Percentiles rank a stretch among this genome's conserved stretches.
Conservation (phyloP, 352 stramenopile genomes). For the Peronospora farinosa region DNA sequence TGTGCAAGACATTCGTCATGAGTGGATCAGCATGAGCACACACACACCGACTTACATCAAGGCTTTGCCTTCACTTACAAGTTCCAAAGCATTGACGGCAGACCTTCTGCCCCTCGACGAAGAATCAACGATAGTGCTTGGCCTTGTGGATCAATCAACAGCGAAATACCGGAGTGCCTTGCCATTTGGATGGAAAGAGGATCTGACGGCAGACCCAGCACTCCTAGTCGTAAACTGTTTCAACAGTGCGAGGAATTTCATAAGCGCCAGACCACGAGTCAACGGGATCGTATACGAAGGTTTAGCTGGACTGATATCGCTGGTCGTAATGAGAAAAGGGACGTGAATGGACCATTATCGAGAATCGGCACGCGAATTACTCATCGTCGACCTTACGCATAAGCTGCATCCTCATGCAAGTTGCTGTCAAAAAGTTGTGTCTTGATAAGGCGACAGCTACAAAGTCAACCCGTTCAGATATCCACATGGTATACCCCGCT, state of each 20-base stretch:
- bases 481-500: too few relatives aligned
- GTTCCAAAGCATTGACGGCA: constrained; percentile 52
- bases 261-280: constrained; percentile 52
- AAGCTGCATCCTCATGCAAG: too few relatives aligned
- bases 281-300: constrained; percentile 46
- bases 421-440: too few relatives aligned
- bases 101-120: constrained; percentile 48
- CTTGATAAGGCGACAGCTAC: too few relatives aligned
- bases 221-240: constrained; percentile 84
- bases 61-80: constrained; percentile 83
- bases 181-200: constrained; percentile 87
- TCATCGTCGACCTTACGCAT: too few relatives aligned
- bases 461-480: too few relatives aligned
- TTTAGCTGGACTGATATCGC: constrained; percentile 7
- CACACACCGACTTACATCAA: constrained; percentile 81
- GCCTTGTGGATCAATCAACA: constrained; percentile 88
- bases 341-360: too few relatives aligned
- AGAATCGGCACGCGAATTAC: too few relatives aligned
- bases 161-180: constrained; percentile 58
- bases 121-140: constrained; percentile 86
- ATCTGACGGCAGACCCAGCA: constrained; percentile 84
- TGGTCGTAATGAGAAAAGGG: background rate
- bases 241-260: constrained; percentile 65
- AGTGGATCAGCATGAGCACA: constrained; percentile 47
- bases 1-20: constrained; percentile 64